Evolutionary conservation across 208 protist genomes (phyloP).

Genomic region (Dictyostelium gargantuum): DNA sequence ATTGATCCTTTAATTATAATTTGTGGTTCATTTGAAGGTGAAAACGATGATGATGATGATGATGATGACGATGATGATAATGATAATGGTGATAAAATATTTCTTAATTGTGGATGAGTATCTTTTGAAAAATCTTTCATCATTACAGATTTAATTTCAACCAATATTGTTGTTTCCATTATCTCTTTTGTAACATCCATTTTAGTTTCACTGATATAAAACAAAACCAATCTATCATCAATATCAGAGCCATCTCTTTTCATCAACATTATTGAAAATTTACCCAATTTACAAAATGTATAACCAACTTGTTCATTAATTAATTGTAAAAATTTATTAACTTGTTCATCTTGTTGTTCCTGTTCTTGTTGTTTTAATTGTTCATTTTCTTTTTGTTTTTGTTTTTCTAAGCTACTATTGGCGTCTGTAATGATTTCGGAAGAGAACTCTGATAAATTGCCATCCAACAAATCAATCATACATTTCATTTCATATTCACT

Average conservation of each 20-base stretch:
- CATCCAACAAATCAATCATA: slow-evolving; percentile 40
- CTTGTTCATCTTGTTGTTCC: background rate
- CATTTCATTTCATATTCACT: slow-evolving; percentile 33
- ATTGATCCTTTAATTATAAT: slow-evolving; percentile 25
- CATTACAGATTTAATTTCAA: background rate
- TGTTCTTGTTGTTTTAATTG: background rate
- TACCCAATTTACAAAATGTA: background rate
- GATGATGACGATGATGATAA: accelerated
- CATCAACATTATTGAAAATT: slow-evolving; percentile 51
- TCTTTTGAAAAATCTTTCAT: slow-evolving; percentile 29
- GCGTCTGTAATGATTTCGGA: background rate
- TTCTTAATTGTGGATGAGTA: slow-evolving; percentile 10
- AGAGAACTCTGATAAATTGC: slow-evolving; percentile 43
- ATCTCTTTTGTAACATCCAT: background rate
- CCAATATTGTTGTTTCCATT: slow-evolving; percentile 2
- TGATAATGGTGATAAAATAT: background rate
- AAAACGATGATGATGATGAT: too few species aligned
- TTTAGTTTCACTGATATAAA: background rate
- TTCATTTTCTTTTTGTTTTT: background rate
- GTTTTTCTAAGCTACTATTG: background rate
- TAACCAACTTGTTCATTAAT: background rate
- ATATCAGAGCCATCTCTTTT: background rate
- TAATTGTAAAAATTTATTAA: background rate
- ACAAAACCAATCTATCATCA: slow-evolving; percentile 24
- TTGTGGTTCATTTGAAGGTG: background rate